phyloP scores from a whole-genome alignment of 2,329 filamentous ascomycete species.

The Aspergillus fumigatus region DNA sequence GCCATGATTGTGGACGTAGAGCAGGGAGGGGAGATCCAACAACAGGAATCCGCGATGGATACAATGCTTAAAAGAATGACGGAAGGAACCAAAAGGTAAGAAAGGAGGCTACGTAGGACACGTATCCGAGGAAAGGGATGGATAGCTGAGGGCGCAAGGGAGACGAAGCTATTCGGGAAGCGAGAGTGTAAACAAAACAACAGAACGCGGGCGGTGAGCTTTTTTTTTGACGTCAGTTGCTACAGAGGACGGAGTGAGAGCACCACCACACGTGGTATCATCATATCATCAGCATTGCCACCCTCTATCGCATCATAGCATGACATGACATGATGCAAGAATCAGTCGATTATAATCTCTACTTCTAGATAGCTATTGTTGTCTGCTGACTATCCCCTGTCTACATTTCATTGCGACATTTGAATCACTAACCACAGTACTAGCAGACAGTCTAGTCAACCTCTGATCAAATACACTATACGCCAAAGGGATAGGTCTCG shows the following conservation, averaged over 20 bases:
- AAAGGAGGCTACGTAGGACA: not conserved
- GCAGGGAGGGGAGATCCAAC: not conserved
- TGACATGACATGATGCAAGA: conserved; percentile 2
- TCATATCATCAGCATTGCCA: not conserved
- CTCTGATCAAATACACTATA: conserved; percentile 24
- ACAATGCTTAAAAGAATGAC: not conserved
- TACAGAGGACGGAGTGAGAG: no score
- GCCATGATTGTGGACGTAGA: conserved; percentile 22
- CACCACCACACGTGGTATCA: no score
- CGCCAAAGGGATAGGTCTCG: conserved; percentile 51
- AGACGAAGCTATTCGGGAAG: not conserved
- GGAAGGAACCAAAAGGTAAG: not conserved
- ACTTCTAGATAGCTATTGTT: not conserved
- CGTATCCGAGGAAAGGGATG: not conserved
- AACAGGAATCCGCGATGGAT: not conserved
- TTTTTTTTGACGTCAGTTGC: conserved; percentile 1
- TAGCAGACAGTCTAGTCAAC: not conserved
- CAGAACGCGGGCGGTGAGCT: conserved; percentile 1
- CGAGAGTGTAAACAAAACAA: not conserved
- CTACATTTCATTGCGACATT: not conserved
- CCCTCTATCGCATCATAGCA: not conserved
- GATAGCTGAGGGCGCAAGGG: not conserved
- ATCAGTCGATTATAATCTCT: not conserved
- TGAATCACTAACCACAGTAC: no score
- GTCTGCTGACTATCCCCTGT: not conserved